Evolutionary conservation across 2,329 filamentous ascomycete genomes (phyloP).

Genomic region (Ophiocordyceps camponoti-rufipedis): DNA sequence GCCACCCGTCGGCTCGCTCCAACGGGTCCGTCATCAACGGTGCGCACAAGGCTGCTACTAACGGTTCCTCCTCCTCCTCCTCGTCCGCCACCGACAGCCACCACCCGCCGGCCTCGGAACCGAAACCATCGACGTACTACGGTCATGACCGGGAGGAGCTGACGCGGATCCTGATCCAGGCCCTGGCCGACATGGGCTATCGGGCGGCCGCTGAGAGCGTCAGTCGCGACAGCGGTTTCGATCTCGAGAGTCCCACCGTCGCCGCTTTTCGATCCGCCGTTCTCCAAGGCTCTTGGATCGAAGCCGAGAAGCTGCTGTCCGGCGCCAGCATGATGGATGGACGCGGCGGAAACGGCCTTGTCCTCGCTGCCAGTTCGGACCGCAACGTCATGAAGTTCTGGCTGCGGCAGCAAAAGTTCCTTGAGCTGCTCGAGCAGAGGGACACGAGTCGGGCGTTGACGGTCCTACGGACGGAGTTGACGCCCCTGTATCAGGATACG

Average conservation of each 20-base stretch:
- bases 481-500: constrained; percentile 66
- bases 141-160: constrained; percentile 88
- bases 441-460: constrained; percentile 57
- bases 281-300: constrained; percentile 60
- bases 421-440: constrained; percentile 68
- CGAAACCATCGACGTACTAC: constrained; percentile 35
- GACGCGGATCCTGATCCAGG: constrained; percentile 81
- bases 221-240: constrained; percentile 66
- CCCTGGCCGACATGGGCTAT: constrained; percentile 78
- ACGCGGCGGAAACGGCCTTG: constrained; percentile 37
- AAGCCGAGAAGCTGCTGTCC: constrained; percentile 69
- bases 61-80: constrained; percentile 27
- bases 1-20: constrained; percentile 21
- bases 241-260: constrained; percentile 72
- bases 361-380: constrained; percentile 59
- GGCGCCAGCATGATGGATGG: constrained; percentile 24
- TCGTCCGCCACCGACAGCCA: constrained; percentile 10
- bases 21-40: constrained; percentile 29
- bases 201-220: constrained; percentile 55
- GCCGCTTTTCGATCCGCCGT: constrained; percentile 73
- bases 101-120: constrained; percentile 2
- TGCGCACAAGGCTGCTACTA: constrained; percentile 28
- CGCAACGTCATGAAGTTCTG: constrained; percentile 68
- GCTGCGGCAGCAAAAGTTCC: constrained; percentile 83
- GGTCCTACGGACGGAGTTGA: constrained; percentile 77